phyloP scores from a whole-genome alignment of 352 stramenopile species.

The Pythium chondricola region DNA sequence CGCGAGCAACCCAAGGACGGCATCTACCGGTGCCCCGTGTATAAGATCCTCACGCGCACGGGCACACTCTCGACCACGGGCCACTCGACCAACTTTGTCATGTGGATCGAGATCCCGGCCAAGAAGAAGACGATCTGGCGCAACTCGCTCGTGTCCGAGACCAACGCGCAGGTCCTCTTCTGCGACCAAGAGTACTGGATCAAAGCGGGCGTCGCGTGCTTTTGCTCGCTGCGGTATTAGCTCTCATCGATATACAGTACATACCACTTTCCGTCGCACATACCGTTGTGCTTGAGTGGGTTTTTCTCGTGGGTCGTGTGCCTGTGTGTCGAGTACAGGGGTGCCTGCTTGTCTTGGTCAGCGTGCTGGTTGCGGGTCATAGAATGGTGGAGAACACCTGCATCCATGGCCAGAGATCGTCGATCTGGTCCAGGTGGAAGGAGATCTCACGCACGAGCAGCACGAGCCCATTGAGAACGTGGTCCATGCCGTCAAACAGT shows the following conservation, averaged over 20 bases:
- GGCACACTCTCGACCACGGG: slow-evolving; percentile 94
- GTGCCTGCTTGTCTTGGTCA: no score
- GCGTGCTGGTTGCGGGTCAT: slow-evolving; percentile 21
- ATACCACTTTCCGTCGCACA: no score
- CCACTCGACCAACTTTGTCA: slow-evolving; percentile 97
- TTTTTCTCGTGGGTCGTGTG: not conserved
- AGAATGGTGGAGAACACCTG: slow-evolving; percentile 52
- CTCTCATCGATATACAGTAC: not conserved
- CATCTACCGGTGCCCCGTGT: slow-evolving; percentile 86
- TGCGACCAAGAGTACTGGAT: slow-evolving; percentile 66
- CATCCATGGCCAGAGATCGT: slow-evolving; percentile 48
- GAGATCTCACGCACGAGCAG: slow-evolving; percentile 65
- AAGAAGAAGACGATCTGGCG: slow-evolving; percentile 58
- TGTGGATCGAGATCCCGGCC: slow-evolving; percentile 94
- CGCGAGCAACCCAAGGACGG: slow-evolving; percentile 35
- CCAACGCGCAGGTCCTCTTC: slow-evolving; percentile 53
- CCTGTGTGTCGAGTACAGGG: not conserved
- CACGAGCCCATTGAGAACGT: slow-evolving; percentile 51
- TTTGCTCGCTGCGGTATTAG: slow-evolving; percentile 78
- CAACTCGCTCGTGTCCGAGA: slow-evolving; percentile 65
- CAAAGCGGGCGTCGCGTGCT: slow-evolving; percentile 81
- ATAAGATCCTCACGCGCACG: slow-evolving; percentile 85
- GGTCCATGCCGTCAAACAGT: slow-evolving; percentile 39
- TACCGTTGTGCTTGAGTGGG: no score
- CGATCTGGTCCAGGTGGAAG: slow-evolving; percentile 45